A percentile compares a stretch with the other conserved stretches of the same genome.
phyloP scores from a whole-genome alignment of 352 stramenopile genomes.

The Saprolegnia diclina region DNA sequence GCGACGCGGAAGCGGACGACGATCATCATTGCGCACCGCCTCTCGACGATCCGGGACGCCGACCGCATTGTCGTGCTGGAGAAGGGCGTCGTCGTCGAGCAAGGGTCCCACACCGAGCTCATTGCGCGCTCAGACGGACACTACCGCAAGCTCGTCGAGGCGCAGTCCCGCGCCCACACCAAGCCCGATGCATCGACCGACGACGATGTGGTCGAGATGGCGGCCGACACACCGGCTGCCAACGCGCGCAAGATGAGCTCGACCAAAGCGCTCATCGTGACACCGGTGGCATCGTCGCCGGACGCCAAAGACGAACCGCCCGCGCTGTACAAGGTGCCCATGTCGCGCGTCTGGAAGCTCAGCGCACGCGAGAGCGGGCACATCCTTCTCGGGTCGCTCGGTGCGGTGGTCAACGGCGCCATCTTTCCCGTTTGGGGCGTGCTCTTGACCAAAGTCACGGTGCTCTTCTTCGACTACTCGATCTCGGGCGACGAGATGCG shows the following conservation, averaged over 20 bases:
- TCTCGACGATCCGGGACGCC: slow-evolving; percentile 71
- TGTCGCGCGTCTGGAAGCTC: slow-evolving; percentile 45
- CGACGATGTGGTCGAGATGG: background rate
- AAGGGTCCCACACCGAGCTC: slow-evolving; percentile 77
- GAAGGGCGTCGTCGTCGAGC: slow-evolving; percentile 62
- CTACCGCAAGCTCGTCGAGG: slow-evolving; percentile 31
- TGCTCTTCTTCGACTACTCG: slow-evolving; percentile 36
- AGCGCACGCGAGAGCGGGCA: slow-evolving; percentile 41
- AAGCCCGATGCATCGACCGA: slow-evolving; percentile 10
- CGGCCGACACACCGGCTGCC: too few species aligned
- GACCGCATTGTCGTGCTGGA: slow-evolving; percentile 79
- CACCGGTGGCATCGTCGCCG: background rate
- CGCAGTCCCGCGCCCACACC: background rate
- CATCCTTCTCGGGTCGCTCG: slow-evolving; percentile 31
- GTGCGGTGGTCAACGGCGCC: slow-evolving; percentile 33
- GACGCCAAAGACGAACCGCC: background rate
- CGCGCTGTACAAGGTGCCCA: slow-evolving; percentile 20
- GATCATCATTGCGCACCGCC: slow-evolving; percentile 74
- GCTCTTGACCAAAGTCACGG: slow-evolving; percentile 37
- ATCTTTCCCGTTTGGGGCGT: slow-evolving; percentile 43
- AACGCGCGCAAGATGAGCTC: background rate
- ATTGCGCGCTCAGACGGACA: slow-evolving; percentile 38
- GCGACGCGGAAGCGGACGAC: slow-evolving; percentile 60
- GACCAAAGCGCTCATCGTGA: background rate
- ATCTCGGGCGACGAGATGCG: slow-evolving; percentile 32